Conservation (phyloP, 208 protist genomes). For the Trypanosoma caninum region DNA sequence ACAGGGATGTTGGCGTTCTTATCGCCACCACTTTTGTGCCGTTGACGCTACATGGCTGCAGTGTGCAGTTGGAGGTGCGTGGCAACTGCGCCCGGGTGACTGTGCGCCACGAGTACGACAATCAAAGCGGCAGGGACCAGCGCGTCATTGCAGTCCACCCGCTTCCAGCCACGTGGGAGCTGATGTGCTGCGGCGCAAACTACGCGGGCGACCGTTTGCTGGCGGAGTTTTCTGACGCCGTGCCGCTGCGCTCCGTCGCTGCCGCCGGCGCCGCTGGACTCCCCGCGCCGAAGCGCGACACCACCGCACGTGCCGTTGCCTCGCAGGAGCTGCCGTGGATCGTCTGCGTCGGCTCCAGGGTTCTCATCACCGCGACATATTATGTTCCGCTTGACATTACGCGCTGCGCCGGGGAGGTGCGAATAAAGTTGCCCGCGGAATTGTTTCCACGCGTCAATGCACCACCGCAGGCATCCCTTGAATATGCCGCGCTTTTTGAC, state of each 20-base stretch:
- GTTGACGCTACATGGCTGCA: conserved; percentile 53
- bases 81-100: conserved; percentile 56
- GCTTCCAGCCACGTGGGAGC: conserved; percentile 47
- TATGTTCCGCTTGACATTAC: conserved; percentile 34
- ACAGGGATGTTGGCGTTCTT: conserved; percentile 41
- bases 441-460: conserved; percentile 44
- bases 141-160: conserved; percentile 65
- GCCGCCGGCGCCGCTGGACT: conserved; percentile 16
- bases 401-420: conserved; percentile 26
- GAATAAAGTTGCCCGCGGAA: conserved; percentile 38
- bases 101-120: conserved; percentile 62
- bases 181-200: conserved; percentile 31
- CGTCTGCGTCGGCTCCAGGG: conserved; percentile 39
- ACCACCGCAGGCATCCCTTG: conserved; percentile 31
- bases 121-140: conserved; percentile 48
- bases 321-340: conserved; percentile 63
- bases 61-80: conserved; percentile 39
- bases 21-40: conserved; percentile 40
- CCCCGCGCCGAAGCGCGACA: conserved; percentile 8
- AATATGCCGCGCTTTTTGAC: conserved; percentile 43
- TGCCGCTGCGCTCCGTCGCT: conserved; percentile 19
- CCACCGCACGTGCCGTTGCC: conserved; percentile 32
- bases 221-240: conserved; percentile 18
- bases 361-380: conserved; percentile 48
- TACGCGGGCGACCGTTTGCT: conserved; percentile 33